Conservation (phyloP, 257 asterid genomes). For the Scutellaria galericulata region DNA sequence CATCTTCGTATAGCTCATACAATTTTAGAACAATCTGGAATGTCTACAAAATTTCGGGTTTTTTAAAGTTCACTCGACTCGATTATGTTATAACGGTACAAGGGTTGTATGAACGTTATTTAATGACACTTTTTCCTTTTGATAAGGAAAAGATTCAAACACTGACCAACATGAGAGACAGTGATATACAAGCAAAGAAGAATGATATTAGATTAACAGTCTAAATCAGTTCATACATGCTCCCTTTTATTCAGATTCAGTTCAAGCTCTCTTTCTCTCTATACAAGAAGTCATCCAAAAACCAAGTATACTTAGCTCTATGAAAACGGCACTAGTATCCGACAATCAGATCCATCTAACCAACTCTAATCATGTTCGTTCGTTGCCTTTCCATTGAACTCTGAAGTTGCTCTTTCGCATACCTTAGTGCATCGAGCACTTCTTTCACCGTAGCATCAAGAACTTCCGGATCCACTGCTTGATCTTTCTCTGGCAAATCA, state of each 20-base stretch:
- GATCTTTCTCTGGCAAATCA: slow-evolving; percentile 36
- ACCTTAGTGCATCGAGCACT: slow-evolving; percentile 62
- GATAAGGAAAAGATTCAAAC: too few species aligned
- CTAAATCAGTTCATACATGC: neutral
- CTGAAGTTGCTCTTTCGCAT: slow-evolving; percentile 67
- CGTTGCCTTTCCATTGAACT: slow-evolving; percentile 60
- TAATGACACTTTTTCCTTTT: too few species aligned
- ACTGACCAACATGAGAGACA: too few species aligned
- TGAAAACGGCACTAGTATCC: slow-evolving; percentile 1
- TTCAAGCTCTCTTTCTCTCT: slow-evolving; percentile 22
- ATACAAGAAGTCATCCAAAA: neutral
- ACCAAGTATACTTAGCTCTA: neutral
- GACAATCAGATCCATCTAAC: slow-evolving; percentile 28
- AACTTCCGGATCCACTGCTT: slow-evolving; percentile 54
- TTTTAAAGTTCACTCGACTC: too few species aligned
- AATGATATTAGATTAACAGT: neutral
- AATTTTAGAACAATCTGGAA: too few species aligned
- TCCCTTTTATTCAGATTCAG: slow-evolving; percentile 28
- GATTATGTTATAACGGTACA: too few species aligned
- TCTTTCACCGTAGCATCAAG: slow-evolving; percentile 75
- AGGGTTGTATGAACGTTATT: too few species aligned
- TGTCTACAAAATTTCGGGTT: too few species aligned
- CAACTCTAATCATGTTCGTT: slow-evolving; percentile 51
- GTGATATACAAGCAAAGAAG: neutral
- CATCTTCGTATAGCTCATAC: too few species aligned